These are phyloP conservation scores for Gossypium gossypioides DNA, from an alignment of 441 rosid species.

Conservation along the genomic window DNA sequence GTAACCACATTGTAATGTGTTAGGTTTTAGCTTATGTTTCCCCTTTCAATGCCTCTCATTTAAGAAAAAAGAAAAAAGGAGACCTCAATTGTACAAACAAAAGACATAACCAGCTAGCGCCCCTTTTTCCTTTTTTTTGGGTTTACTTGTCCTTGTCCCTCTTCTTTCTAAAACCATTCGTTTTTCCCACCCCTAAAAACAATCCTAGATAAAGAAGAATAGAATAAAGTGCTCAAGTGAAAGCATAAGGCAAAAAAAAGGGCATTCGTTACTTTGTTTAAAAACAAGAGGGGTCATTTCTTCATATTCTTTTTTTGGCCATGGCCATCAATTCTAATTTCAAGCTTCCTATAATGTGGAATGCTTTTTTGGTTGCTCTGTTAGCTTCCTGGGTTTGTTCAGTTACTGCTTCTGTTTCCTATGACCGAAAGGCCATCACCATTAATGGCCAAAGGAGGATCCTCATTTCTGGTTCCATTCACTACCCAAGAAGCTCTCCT, in stretches of 20 bases:
- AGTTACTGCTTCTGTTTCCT: constrained; percentile 64
- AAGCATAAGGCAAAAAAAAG: constrained; percentile 17
- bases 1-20: not conserved
- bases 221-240: constrained; percentile 35
- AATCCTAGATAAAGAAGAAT: constrained; percentile 25
- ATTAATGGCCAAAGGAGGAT: constrained; percentile 89
- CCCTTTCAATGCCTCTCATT: constrained; percentile 5
- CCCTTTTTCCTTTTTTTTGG: not conserved
- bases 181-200: not conserved
- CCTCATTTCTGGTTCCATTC: constrained; percentile 94
- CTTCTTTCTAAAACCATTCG: constrained; percentile 6
- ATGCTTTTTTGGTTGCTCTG: constrained; percentile 26
- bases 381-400: constrained; percentile 35
- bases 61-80: not conserved
- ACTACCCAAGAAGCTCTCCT: constrained; percentile 93
- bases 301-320: not conserved
- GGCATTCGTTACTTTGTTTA: constrained; percentile 17
- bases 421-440: constrained; percentile 68
- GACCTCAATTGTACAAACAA: constrained; percentile 1
- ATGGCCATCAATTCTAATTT: constrained; percentile 27
- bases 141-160: constrained; percentile 15
- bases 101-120: not conserved
- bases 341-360: constrained; percentile 39
- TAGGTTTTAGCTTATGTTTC: not conserved
- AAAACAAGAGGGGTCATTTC: constrained; percentile 15